These are phyloP conservation scores for Garcia nutans DNA, from an alignment of 345 rosid genomes.

Conservation along the genomic window DNA sequence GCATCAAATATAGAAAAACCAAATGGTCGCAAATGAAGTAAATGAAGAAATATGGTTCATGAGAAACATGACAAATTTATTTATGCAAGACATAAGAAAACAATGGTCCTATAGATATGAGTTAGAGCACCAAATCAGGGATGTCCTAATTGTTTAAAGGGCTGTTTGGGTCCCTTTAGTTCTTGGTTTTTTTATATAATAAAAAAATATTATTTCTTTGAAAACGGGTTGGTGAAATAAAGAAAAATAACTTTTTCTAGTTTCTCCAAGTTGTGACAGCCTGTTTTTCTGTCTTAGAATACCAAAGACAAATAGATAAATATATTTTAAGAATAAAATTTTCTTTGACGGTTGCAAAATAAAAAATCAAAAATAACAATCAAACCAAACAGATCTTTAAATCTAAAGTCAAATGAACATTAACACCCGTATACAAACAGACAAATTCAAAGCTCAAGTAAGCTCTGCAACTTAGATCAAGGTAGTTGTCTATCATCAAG, in stretches of 20 bases:
- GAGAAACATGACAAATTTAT: slow-evolving; percentile 9
- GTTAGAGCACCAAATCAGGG: not conserved
- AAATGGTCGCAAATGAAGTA: slow-evolving; percentile 4
- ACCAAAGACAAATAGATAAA: no score
- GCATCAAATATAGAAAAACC: slow-evolving; percentile 21
- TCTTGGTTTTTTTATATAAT: no score
- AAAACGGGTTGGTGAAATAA: no score
- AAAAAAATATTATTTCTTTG: no score
- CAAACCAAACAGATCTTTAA: not conserved
- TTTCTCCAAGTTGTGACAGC: no score
- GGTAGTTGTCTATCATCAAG: not conserved
- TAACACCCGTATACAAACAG: not conserved
- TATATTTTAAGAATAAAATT: no score
- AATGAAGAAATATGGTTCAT: not conserved
- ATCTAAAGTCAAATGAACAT: not conserved
- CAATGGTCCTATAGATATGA: not conserved
- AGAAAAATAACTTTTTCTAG: no score
- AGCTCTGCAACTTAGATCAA: not conserved
- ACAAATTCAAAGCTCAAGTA: no score
- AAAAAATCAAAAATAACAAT: no score
- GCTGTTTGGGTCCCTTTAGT: no score
- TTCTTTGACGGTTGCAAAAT: no score
- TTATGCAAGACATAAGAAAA: slow-evolving; percentile 9
- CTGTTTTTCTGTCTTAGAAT: no score
- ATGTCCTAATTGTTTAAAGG: not conserved